phyloP scores from a whole-genome alignment of 2,329 filamentous ascomycete species.

The Monosporascus sp. region DNA sequence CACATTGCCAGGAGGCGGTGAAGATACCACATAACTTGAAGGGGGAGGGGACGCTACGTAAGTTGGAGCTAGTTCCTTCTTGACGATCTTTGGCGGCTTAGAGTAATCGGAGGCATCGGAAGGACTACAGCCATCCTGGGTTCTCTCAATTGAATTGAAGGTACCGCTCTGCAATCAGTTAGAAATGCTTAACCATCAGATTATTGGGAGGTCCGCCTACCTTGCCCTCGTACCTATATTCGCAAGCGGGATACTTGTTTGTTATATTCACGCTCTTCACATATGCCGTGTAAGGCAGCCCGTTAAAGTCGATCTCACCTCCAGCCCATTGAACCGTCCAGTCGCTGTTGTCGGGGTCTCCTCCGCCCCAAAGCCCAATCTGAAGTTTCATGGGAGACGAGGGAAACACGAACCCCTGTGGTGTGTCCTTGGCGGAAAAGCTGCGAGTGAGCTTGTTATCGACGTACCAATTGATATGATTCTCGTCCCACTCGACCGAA shows the following conservation, averaged over 20 bases:
- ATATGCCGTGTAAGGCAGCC: conserved; percentile 23
- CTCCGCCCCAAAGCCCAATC: conserved; percentile 26
- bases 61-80: conserved; percentile 3
- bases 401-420: conserved; percentile 20
- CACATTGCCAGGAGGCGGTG: background rate
- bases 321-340: conserved; percentile 27
- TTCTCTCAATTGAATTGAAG: conserved; percentile 18
- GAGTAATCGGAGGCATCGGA: conserved; percentile 1
- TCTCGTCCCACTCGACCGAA: conserved; percentile 27
- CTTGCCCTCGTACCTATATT: conserved; percentile 24
- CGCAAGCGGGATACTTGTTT: conserved; percentile 26
- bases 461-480: conserved; percentile 22
- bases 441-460: conserved; percentile 22
- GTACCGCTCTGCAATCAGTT: conserved; percentile 18
- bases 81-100: conserved; percentile 7
- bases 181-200: conserved; percentile 4
- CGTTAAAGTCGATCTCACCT: conserved; percentile 21
- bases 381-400: conserved; percentile 28
- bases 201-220: conserved; percentile 7
- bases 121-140: conserved; percentile 16
- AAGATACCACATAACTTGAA: background rate
- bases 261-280: conserved; percentile 27
- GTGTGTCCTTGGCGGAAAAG: conserved; percentile 16
- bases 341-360: conserved; percentile 21
- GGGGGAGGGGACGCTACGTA: too few species aligned